Evolutionary conservation across 176 grass and related monocot species (phyloP).

Genomic region (Bolboschoenus planiculmis): DNA sequence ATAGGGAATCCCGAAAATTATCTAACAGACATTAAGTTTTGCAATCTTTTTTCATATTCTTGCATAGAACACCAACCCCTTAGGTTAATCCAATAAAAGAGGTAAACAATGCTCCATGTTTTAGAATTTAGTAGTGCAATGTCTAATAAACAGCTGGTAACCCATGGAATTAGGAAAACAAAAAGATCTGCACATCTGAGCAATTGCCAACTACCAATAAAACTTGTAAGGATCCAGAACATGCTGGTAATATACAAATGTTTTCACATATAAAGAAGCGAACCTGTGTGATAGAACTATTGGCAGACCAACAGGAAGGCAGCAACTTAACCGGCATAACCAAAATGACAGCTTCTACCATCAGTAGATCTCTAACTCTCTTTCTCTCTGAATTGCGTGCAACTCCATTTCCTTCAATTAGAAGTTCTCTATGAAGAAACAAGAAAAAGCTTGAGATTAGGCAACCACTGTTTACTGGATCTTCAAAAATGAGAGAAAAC

Average conservation of each 20-base stretch:
- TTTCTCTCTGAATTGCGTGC: constrained; percentile 18
- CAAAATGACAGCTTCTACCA: constrained; percentile 14
- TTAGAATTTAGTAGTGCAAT: neutral
- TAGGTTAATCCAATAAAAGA: neutral
- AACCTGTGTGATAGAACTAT: constrained; percentile 12
- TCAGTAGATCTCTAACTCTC: constrained; percentile 18
- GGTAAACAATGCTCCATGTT: neutral
- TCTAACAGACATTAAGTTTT: neutral
- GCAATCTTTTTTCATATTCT: neutral
- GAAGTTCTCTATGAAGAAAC: constrained; percentile 11
- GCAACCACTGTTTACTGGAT: neutral
- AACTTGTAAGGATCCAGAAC: neutral
- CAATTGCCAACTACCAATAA: neutral
- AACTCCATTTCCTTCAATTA: constrained; percentile 14
- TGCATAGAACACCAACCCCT: neutral
- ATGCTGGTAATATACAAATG: neutral
- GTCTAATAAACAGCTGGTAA: neutral
- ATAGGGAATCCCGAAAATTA: neutral
- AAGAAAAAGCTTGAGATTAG: neutral
- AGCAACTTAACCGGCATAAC: neutral
- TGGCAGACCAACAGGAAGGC: constrained; percentile 8
- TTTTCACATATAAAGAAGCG: neutral
- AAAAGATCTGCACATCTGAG: neutral
- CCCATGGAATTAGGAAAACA: neutral
- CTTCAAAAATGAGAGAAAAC: neutral